Percentiles rank a stretch among this genome's conserved stretches.
phyloP scores from a whole-genome alignment of 2,329 filamentous ascomycete species.

The Paecilomyces fulvus region DNA sequence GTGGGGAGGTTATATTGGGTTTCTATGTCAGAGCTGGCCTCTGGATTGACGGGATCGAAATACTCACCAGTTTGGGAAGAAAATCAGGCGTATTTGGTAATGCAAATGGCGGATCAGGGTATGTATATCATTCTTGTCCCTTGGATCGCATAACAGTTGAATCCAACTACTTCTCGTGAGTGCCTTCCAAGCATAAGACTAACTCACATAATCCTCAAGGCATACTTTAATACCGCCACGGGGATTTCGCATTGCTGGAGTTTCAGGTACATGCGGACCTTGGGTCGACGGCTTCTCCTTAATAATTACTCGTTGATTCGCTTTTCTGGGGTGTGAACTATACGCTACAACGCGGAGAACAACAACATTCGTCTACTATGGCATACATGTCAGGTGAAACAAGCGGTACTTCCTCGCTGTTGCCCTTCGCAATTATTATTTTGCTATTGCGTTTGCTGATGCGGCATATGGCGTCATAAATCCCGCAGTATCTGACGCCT shows the following conservation, averaged over 20 bases:
- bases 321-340: no score
- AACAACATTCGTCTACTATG: not conserved
- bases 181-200: not conserved
- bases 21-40: slow-evolving; percentile 72
- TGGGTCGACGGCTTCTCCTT: slow-evolving; percentile 85
- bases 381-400: not conserved
- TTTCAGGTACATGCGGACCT: slow-evolving; percentile 69
- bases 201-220: slow-evolving; percentile 37
- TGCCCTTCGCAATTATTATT: not conserved
- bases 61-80: slow-evolving; percentile 81
- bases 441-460: not conserved
- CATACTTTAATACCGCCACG: slow-evolving; percentile 81
- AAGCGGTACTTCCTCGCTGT: not conserved
- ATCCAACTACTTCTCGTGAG: no score
- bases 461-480: not conserved
- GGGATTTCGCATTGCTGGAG: slow-evolving; percentile 79
- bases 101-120: slow-evolving; percentile 69
- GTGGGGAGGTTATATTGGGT: slow-evolving; percentile 78
- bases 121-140: slow-evolving; percentile 35
- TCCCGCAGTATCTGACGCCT: not conserved
- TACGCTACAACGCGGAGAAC: not conserved
- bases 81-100: slow-evolving; percentile 83
- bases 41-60: slow-evolving; percentile 81
- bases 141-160: not conserved
- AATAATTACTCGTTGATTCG: slow-evolving; percentile 59